Evolutionary conservation across 192 early-diverging fungal genomes (phyloP).

Genomic region (Gamsiella multidivaricata): DNA sequence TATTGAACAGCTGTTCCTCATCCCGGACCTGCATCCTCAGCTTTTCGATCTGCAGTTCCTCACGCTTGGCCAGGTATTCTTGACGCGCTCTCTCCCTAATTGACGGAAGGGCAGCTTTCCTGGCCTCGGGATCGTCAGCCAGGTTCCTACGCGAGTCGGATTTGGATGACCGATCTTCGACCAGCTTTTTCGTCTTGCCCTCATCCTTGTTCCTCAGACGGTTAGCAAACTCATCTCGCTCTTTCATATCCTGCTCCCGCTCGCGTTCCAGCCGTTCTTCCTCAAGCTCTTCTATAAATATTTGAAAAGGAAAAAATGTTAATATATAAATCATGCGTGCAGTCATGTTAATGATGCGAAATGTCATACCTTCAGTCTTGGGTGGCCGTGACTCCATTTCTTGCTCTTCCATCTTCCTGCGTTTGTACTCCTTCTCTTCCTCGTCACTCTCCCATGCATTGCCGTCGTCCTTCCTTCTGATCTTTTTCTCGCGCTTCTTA

Average conservation of each 20-base stretch:
- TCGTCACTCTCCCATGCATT: constrained; percentile 67
- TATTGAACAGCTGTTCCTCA: constrained; percentile 85
- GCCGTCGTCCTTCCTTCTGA: constrained; percentile 42
- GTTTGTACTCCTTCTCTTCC: constrained; percentile 66
- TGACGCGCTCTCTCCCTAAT: constrained; percentile 91
- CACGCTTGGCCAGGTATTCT: constrained; percentile 90
- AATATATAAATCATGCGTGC: not conserved
- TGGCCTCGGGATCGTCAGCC: constrained; percentile 83
- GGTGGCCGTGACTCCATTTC: constrained; percentile 23
- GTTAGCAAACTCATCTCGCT: constrained; percentile 92
- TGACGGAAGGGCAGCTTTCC: constrained; percentile 74
- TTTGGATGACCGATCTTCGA: constrained; percentile 78
- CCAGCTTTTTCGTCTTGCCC: constrained; percentile 80
- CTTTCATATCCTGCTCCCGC: constrained; percentile 77
- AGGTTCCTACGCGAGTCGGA: constrained; percentile 76
- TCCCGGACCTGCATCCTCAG: constrained; percentile 84
- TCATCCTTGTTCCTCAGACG: constrained; percentile 85
- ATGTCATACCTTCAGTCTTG: constrained; percentile 35
- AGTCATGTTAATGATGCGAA: not conserved
- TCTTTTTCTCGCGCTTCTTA: constrained; percentile 56
- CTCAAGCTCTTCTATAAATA: constrained; percentile 57
- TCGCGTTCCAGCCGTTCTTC: constrained; percentile 61
- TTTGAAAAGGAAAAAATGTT: not conserved
- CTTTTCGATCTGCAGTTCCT: constrained; percentile 82
- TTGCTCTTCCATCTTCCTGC: constrained; percentile 45